phyloP scores from a whole-genome alignment of 192 early-diverging fungal genomes.

The Cladochytrium replicatum region DNA sequence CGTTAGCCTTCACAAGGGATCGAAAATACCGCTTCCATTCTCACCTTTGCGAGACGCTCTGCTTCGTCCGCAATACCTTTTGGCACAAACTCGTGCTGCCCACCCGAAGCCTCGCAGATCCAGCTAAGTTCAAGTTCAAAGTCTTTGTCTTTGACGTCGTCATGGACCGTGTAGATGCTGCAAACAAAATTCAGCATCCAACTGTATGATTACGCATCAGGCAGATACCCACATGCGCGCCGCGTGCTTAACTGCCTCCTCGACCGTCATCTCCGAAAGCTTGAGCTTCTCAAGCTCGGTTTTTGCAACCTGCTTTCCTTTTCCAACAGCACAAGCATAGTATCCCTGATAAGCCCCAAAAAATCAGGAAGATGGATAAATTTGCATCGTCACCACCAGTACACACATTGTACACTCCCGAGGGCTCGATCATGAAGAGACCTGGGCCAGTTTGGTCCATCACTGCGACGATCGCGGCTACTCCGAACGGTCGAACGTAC shows the following conservation, averaged over 20 bases:
- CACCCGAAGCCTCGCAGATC: constrained; percentile 76
- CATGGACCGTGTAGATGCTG: constrained; percentile 89
- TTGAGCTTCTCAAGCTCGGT: constrained; percentile 99
- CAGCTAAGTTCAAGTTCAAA: constrained; percentile 98
- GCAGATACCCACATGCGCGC: constrained; percentile 70
- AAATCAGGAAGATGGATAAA: constrained; percentile 1
- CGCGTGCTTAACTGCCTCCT: constrained; percentile 86
- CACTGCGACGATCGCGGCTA: constrained; percentile 70
- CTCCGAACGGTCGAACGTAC: constrained; percentile 87
- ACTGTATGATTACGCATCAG: not conserved
- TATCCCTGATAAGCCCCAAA: constrained; percentile 62
- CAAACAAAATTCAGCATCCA: not conserved
- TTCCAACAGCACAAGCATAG: constrained; percentile 88
- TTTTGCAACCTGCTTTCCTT: constrained; percentile 93
- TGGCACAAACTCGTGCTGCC: constrained; percentile 77
- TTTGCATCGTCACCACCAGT: not conserved
- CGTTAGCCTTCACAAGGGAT: too few species aligned
- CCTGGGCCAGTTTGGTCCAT: constrained; percentile 69
- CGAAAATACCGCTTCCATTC: too few species aligned
- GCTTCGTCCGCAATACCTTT: constrained; percentile 79
- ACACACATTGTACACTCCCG: constrained; percentile 83
- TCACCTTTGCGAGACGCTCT: constrained; percentile 63
- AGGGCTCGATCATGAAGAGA: constrained; percentile 93
- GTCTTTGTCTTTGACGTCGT: constrained; percentile 96
- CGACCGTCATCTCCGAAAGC: constrained; percentile 62